Evolutionary conservation across 1,284 basidiomycete species (phyloP), one percentile per base, ranked within the genome.

Genomic region (Cryptococcus neoformans): DNA sequence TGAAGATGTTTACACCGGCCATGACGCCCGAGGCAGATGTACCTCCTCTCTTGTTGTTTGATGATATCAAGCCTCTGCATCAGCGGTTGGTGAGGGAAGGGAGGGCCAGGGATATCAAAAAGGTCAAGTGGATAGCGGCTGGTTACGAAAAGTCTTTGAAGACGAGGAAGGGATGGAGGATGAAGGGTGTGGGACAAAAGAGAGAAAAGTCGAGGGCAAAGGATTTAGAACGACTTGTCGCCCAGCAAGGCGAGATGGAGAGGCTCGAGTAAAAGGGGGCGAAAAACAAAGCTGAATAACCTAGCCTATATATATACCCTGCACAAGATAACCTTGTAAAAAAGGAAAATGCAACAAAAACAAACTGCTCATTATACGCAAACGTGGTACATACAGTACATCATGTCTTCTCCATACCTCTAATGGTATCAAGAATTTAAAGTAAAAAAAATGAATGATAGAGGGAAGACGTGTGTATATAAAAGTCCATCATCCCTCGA

Each of bases 21-120:
- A 47, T 49, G 17, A 60, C 65, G 1, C 59, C 70, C 5, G 78
- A 79, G 61, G 62, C 74, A 8, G 59, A 73, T 48, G 62, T 78
- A 0, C 77, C 77, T 4, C 78, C 77, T 0, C 70, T 76, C 56
- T 42, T 78, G 17, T 54, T 76, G 2, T 79, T 75, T 49, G 49
- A 56, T 12, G 78, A 79, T 59, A 41, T 79, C 9, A 60, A 64
- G 21, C 57, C 72, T 1, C 63, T 79, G 36, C 76, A 79, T 63
- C 61, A 73, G 39, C 55, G 68, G 28, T 63, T 73, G 12, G 68
- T 73, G 11, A 56, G 65, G 39, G 69, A 73, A 46, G 72, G 47
- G 54, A 69, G 16, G 38, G 46, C 35, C 57, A 63, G 9, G 67
- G 60, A 14, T 11, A 48, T 77, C 2, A 64, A 55, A 7, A 63